phyloP scores from a whole-genome alignment of 192 early-diverging fungal species.

The Linnemannia schmuckeri region DNA sequence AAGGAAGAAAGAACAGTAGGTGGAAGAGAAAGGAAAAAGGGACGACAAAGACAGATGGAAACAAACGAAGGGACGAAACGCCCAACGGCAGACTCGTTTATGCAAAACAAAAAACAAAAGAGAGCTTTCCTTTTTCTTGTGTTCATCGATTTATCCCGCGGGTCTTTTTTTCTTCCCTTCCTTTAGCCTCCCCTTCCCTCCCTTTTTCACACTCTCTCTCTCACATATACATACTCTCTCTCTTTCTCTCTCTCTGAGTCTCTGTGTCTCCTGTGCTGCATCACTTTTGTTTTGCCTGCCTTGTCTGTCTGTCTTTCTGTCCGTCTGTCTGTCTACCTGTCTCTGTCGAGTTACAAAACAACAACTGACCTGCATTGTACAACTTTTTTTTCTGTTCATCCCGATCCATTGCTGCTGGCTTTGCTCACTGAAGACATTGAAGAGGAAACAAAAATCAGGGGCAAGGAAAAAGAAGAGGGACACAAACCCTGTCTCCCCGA shows the following conservation, averaged over 20 bases:
- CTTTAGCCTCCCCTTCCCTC: too few relatives aligned
- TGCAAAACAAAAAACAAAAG: conserved; percentile 1
- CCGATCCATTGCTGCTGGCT: too few relatives aligned
- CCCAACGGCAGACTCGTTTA: not conserved
- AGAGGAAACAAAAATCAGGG: too few relatives aligned
- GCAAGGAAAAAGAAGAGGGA: too few relatives aligned
- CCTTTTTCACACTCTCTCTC: not conserved
- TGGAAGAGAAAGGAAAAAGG: not conserved
- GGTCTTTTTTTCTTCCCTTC: not conserved
- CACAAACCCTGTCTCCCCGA: too few relatives aligned
- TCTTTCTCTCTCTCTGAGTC: not conserved
- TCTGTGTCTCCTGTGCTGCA: not conserved
- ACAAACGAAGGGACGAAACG: not conserved
- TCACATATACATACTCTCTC: too few relatives aligned
- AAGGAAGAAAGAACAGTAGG: not conserved
- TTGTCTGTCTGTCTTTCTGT: not conserved
- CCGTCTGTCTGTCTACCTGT: not conserved
- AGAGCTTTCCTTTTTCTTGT: not conserved
- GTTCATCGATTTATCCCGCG: conserved; percentile 1
- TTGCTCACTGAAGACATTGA: too few relatives aligned
- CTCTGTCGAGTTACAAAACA: too few relatives aligned
- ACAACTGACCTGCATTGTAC: too few relatives aligned
- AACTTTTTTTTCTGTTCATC: too few relatives aligned
- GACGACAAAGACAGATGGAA: not conserved
- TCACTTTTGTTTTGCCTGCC: not conserved